phyloP scores from a whole-genome alignment of 129 eudicot species.

The Artemisia annua region DNA sequence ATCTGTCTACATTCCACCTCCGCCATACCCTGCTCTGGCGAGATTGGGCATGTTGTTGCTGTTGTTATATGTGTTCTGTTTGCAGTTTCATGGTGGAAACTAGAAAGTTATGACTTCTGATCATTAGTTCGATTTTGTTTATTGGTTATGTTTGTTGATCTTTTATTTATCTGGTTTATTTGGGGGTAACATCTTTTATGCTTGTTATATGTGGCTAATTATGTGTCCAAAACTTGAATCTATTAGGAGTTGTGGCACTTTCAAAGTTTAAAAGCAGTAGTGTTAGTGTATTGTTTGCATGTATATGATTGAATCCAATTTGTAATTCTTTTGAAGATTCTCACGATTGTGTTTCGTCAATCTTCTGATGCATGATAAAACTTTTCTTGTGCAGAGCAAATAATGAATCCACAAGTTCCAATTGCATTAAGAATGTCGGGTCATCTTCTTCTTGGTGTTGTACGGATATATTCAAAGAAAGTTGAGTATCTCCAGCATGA shows the following conservation, averaged over 20 bases:
- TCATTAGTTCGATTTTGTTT: too few relatives aligned
- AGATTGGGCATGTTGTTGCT: too few relatives aligned
- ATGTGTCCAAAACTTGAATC: background rate
- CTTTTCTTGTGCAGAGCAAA: slow-evolving; percentile 52
- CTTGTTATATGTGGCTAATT: background rate
- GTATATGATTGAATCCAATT: background rate
- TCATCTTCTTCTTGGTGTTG: slow-evolving; percentile 91
- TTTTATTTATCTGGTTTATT: too few relatives aligned
- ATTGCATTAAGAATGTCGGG: slow-evolving; percentile 90
- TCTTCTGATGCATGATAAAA: background rate
- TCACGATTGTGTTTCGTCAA: background rate
- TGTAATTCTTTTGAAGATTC: too few relatives aligned
- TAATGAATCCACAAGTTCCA: slow-evolving; percentile 88
- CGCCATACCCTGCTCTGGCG: too few relatives aligned
- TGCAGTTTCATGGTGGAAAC: too few relatives aligned
- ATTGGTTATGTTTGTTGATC: too few relatives aligned
- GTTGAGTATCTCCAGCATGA: slow-evolving; percentile 89
- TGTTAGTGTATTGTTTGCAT: too few relatives aligned
- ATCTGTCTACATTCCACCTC: too few relatives aligned
- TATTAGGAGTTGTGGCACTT: background rate
- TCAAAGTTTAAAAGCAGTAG: too few relatives aligned
- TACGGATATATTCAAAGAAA: slow-evolving; percentile 83
- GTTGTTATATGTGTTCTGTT: background rate
- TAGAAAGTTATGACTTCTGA: too few relatives aligned
- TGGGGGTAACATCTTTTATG: too few relatives aligned